Conservation (phyloP, 805 yeast species). For the Wickerhamomyces bisporus region DNA sequence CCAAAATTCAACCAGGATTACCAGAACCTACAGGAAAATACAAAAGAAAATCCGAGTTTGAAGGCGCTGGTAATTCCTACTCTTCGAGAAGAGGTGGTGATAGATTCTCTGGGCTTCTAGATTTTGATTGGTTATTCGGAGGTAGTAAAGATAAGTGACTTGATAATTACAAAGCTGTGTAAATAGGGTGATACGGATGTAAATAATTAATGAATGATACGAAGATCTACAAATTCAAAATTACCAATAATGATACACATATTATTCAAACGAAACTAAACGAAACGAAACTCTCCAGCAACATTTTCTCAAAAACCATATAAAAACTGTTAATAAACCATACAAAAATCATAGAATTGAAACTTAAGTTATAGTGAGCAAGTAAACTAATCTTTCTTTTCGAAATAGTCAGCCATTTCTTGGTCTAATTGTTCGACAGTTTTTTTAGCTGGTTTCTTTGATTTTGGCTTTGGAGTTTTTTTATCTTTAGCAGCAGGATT, state of each 20-base stretch:
- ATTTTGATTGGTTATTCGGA: conserved; percentile 20
- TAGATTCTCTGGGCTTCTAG: conserved; percentile 25
- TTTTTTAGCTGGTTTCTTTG: conserved; percentile 51
- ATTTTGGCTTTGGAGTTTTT: conserved; percentile 22
- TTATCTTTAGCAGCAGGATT: conserved; percentile 19
- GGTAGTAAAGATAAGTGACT: conserved; percentile 2
- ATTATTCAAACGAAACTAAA: too few species aligned
- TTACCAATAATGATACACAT: too few species aligned
- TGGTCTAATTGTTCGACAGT: conserved; percentile 92
- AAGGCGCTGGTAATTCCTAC: conserved; percentile 63
- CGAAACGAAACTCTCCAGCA: too few species aligned
- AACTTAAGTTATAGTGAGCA: background rate
- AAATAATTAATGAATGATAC: too few species aligned
- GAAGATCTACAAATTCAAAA: too few species aligned
- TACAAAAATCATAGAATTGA: background rate
- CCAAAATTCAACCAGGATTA: conserved; percentile 49
- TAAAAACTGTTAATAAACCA: too few species aligned
- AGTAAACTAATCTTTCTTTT: conserved; percentile 32
- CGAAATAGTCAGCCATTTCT: conserved; percentile 96
- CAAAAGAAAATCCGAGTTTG: conserved; percentile 55
- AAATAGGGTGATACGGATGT: too few species aligned
- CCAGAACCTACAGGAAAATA: conserved; percentile 36
- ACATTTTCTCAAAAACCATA: too few species aligned
- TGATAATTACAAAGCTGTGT: too few species aligned
- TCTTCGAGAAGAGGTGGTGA: conserved; percentile 56